A percentile compares a stretch with the other conserved stretches of the same genome.
phyloP scores from a whole-genome alignment of 805 yeast species.

The Hyphopichia homilentoma region DNA sequence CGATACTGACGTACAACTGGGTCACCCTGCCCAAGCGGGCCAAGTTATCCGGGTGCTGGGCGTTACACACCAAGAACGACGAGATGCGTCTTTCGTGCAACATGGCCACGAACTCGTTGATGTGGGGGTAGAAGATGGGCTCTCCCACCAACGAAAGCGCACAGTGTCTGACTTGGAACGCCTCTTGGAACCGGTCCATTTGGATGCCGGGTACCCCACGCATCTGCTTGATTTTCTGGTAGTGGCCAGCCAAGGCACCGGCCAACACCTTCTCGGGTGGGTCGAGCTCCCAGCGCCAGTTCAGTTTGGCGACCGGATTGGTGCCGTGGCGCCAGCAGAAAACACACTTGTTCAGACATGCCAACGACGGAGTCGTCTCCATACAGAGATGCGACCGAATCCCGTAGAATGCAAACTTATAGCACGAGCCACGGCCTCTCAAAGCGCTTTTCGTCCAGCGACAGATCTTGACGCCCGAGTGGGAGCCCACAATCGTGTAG shows the following conservation, averaged over 20 bases:
- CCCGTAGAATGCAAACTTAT: constrained; percentile 89
- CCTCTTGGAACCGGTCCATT: constrained; percentile 86
- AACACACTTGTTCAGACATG: constrained; percentile 93
- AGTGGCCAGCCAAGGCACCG: constrained; percentile 87
- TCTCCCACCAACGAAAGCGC: constrained; percentile 92
- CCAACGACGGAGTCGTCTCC: constrained; percentile 93
- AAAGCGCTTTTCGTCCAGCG: constrained; percentile 95
- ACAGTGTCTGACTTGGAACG: constrained; percentile 85
- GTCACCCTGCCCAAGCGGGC: constrained; percentile 71
- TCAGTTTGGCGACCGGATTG: constrained; percentile 88
- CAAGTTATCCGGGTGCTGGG: constrained; percentile 90
- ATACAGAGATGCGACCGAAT: constrained; percentile 87
- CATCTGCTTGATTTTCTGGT: constrained; percentile 89
- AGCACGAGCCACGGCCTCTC: constrained; percentile 92
- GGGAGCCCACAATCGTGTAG: constrained; percentile 88
- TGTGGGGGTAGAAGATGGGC: constrained; percentile 90
- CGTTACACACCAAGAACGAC: constrained; percentile 88
- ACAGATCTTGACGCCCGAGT: constrained; percentile 92
- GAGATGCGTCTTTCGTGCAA: constrained; percentile 78
- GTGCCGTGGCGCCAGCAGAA: constrained; percentile 98
- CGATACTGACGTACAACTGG: constrained; percentile 88
- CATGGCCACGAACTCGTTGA: constrained; percentile 78
- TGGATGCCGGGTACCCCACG: constrained; percentile 94
- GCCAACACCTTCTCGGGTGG: constrained; percentile 78
- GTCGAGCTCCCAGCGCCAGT: constrained; percentile 95